phyloP scores from a whole-genome alignment of 139 green algal species.

The Micromonas commoda region DNA sequence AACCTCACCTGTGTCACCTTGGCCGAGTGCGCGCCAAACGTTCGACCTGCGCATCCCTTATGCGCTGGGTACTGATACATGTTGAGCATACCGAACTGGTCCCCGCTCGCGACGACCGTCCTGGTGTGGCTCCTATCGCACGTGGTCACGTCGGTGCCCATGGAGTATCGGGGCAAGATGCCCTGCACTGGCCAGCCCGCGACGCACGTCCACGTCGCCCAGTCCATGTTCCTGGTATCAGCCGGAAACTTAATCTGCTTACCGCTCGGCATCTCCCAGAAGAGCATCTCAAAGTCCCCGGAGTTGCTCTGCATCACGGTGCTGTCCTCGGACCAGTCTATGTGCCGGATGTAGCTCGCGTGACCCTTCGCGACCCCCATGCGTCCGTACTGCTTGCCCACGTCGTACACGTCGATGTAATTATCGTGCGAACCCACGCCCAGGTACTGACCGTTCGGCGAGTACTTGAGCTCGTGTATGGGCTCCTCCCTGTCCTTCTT shows the following conservation, averaged over 20 bases:
- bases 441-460: slow-evolving; percentile 29
- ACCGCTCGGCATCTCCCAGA: slow-evolving; percentile 31
- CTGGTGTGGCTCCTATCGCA: slow-evolving; percentile 21
- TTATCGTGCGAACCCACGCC: slow-evolving; percentile 33
- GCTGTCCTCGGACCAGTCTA: slow-evolving; percentile 30
- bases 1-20: slow-evolving; percentile 1
- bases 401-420: slow-evolving; percentile 33
- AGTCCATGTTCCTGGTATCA: slow-evolving; percentile 19
- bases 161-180: slow-evolving; percentile 22
- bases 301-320: slow-evolving; percentile 23
- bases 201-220: slow-evolving; percentile 15
- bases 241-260: slow-evolving; percentile 26
- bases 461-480: slow-evolving; percentile 31
- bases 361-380: slow-evolving; percentile 25
- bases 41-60: not conserved
- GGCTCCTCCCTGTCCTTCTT: slow-evolving; percentile 22
- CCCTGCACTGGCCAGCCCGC: slow-evolving; percentile 27
- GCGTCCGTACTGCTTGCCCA: slow-evolving; percentile 18
- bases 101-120: slow-evolving; percentile 26
- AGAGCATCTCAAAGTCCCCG: slow-evolving; percentile 30
- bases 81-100: slow-evolving; percentile 29
- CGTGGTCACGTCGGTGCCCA: slow-evolving; percentile 23
- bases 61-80: slow-evolving; percentile 34
- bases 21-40: slow-evolving; percentile 17
- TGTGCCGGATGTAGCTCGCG: slow-evolving; percentile 13